Base-by-base conservation (phyloP, 306 rosid species). In the Boehmeria nivea region DNA sequence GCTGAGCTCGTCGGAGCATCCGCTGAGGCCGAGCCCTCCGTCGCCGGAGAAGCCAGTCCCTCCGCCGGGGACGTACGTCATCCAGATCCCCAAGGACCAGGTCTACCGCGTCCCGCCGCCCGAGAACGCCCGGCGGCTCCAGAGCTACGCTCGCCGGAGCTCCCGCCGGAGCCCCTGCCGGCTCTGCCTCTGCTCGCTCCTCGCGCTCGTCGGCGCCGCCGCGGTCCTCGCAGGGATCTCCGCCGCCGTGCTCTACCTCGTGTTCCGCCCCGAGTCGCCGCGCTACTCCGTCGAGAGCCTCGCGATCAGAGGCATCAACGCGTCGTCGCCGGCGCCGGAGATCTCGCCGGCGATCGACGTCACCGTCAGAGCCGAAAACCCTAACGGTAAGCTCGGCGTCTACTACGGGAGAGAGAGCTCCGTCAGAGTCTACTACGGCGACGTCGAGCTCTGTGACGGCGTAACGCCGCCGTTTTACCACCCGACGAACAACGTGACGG, bases 81-180 rank as follows among this genome's bases (percentile, higher is more conserved):
- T 89, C 60, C 63, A 78, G 54, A 69, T 85, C 47, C 97, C 97
- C 11, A 89, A 79, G 67, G 93, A 89, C 65, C 83, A 74, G 58
- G 72, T 83, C 62, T 83, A 81, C 78, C 93, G 94, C 38, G 73
- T 83, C 16, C 97, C 95, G 8, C 95, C 93, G 6, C 89, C 81
- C 4, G 94, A 83, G 57, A 86, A 86, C 25, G 75, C 94, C 2
- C 43, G 54, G 27, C 85, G 76, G 21, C 78, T 51, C 75, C 21
- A 81, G 12, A 50, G 51, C 5, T 80, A 72, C 72, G 12, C 82
- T 71, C 39, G 53, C 68, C 69, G 40, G 26, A 69, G 65, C 8
- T 5, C 59, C 12, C 69, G 59, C 65, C 78, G 66, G 2, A 17
- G 50, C 58, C 43, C 71, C 0, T 68, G 73, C 71, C 62, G 80